Percentiles rank a stretch among this genome's conserved stretches.
Evolutionary conservation across 805 yeast genomes (phyloP).

Genomic region (Candida ipomoeae): DNA sequence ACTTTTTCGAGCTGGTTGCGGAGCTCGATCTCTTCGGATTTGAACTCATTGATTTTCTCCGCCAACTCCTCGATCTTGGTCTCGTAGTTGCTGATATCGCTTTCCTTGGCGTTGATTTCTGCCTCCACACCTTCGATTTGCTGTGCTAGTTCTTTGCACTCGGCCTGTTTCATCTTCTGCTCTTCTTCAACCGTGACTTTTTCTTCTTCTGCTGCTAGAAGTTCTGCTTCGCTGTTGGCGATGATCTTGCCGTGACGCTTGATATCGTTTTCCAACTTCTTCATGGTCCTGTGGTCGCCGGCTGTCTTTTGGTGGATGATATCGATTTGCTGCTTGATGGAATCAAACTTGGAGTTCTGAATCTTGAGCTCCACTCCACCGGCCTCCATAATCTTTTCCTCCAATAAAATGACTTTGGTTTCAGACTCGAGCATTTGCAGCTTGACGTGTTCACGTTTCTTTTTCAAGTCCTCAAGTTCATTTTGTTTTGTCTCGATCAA

Average conservation of each 20-base stretch:
- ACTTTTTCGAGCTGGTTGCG: constrained; percentile 60
- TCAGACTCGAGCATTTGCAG: constrained; percentile 54
- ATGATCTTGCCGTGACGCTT: constrained; percentile 50
- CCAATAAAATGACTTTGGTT: constrained; percentile 53
- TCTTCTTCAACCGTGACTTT: constrained; percentile 25
- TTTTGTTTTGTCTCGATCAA: constrained; percentile 36
- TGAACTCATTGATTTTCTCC: constrained; percentile 49
- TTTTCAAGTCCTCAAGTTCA: constrained; percentile 18
- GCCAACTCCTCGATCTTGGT: constrained; percentile 34
- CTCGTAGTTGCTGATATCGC: constrained; percentile 34
- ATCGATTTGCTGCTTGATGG: constrained; percentile 62
- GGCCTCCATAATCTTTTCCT: constrained; percentile 77
- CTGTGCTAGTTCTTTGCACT: constrained; percentile 21
- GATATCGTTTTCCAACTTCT: constrained; percentile 62
- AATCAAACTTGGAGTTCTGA: constrained; percentile 79
- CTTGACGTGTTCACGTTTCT: constrained; percentile 34
- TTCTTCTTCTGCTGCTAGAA: constrained; percentile 23
- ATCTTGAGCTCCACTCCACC: constrained; percentile 84
- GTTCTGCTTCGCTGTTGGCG: constrained; percentile 45
- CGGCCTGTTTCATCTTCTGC: constrained; percentile 18
- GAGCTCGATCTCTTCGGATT: constrained; percentile 64
- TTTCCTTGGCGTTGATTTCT: constrained; percentile 36
- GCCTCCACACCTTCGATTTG: constrained; percentile 27
- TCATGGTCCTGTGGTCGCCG: constrained; percentile 50
- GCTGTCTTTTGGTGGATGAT: constrained; percentile 53